Conservation (phyloP, 2,329 filamentous ascomycete species). For the Ascochyta fabae region DNA sequence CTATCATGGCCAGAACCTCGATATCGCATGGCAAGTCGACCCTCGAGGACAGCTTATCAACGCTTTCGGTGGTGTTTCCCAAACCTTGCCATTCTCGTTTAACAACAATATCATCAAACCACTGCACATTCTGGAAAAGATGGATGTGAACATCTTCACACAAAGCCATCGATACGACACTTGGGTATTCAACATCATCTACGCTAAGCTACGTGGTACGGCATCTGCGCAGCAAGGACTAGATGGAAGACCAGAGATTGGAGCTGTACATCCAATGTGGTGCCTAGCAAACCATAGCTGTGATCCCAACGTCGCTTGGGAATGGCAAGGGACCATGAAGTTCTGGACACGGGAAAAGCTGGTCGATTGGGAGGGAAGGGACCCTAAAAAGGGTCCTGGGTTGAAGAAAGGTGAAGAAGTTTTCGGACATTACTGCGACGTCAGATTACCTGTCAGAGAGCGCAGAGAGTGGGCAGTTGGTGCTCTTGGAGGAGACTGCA, state of each 20-base stretch:
- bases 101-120: conserved; percentile 75
- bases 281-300: conserved; percentile 97
- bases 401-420: conserved; percentile 84
- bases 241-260: conserved; percentile 86
- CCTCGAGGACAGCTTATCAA: conserved; percentile 20
- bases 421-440: conserved; percentile 92
- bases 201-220: conserved; percentile 87
- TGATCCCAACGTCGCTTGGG: conserved; percentile 93
- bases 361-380: conserved; percentile 56
- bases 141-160: conserved; percentile 79
- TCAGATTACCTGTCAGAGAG: conserved; percentile 76
- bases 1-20: conserved; percentile 52
- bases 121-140: conserved; percentile 80
- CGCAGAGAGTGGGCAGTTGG: conserved; percentile 88
- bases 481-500: conserved; percentile 86
- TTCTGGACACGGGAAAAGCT: conserved; percentile 68
- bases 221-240: conserved; percentile 77
- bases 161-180: conserved; percentile 65
- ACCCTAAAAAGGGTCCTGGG: conserved; percentile 56
- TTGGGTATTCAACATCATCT: conserved; percentile 90
- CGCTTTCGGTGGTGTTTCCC: conserved; percentile 42
- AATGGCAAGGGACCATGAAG: conserved; percentile 82
- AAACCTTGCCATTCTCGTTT: conserved; percentile 80
- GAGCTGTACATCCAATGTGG: conserved; percentile 94
- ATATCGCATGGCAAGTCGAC: conserved; percentile 27